These are phyloP conservation scores for Mycena kentingensis DNA, from an alignment of 768 basidiomycete species.

Conservation along the genomic window DNA sequence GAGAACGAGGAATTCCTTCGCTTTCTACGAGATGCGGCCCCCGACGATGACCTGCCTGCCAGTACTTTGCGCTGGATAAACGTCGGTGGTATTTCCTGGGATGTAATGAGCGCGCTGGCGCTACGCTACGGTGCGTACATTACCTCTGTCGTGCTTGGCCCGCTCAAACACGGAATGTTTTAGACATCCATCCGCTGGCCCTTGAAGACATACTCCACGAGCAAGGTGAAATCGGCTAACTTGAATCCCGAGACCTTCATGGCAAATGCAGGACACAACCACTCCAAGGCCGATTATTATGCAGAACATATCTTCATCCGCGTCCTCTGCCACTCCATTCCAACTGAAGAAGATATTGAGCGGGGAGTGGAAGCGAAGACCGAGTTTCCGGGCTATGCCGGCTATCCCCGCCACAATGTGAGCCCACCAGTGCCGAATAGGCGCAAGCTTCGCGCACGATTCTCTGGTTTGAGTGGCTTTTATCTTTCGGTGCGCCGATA, in stretches of 20 bases:
- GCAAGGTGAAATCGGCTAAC: no score
- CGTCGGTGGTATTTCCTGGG: slow-evolving; percentile 17
- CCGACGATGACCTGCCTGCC: neutral
- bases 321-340: slow-evolving; percentile 12
- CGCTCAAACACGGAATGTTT: neutral
- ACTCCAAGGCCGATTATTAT: slow-evolving; percentile 27
- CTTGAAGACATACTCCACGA: slow-evolving; percentile 48
- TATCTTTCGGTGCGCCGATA: slow-evolving; percentile 7
- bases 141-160: neutral
- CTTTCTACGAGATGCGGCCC: slow-evolving; percentile 1
- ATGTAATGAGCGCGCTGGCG: slow-evolving; percentile 12
- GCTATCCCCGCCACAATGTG: neutral
- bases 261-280: no score
- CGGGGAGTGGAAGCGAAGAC: neutral
- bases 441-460: neutral
- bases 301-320: slow-evolving; percentile 19
- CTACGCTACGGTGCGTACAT: slow-evolving; percentile 11
- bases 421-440: no score
- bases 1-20: slow-evolving; percentile 12
- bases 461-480: slow-evolving; percentile 10
- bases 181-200: slow-evolving; percentile 52
- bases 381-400: slow-evolving; percentile 2
- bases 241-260: no score
- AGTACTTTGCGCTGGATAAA: slow-evolving; percentile 17
- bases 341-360: slow-evolving; percentile 9